phyloP scores from a whole-genome alignment of 1,284 basidiomycete species.

The Hymenochaete sp. region DNA sequence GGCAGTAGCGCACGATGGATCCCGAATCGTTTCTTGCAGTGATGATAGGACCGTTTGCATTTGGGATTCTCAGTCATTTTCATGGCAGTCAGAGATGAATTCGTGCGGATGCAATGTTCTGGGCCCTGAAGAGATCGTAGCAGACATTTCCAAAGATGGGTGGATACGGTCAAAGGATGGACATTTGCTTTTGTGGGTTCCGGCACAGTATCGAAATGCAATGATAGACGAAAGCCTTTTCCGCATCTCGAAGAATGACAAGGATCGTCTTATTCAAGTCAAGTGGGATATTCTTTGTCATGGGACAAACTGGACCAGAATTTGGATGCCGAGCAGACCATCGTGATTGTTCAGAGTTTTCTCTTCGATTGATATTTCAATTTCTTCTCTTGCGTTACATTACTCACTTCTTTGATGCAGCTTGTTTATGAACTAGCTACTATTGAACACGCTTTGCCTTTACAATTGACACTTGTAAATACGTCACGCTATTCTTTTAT shows the following conservation, averaged over 20 bases:
- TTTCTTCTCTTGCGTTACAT: too few species aligned
- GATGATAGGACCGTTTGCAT: background rate
- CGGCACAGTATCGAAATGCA: conserved; percentile 2
- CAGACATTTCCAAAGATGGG: background rate
- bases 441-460: too few species aligned
- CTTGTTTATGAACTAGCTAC: too few species aligned
- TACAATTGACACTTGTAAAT: too few species aligned
- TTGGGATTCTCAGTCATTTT: conserved; percentile 5
- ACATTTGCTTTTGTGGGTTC: background rate
- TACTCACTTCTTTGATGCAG: too few species aligned
- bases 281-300: background rate
- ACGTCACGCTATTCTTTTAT: too few species aligned
- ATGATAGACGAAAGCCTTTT: background rate
- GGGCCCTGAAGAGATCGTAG: too few species aligned
- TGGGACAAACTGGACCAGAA: background rate
- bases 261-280: background rate
- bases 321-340: too few species aligned
- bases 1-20: background rate
- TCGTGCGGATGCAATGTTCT: too few species aligned
- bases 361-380: too few species aligned
- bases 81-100: too few species aligned
- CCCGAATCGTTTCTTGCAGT: conserved; percentile 1
- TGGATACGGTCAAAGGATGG: background rate
- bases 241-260: background rate
- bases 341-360: too few species aligned